A percentile compares a stretch with the other conserved stretches of the same genome.
Evolutionary conservation across 495 filamentous ascomycete species (phyloP).

Genomic region (Trichocladium uniseriatum): DNA sequence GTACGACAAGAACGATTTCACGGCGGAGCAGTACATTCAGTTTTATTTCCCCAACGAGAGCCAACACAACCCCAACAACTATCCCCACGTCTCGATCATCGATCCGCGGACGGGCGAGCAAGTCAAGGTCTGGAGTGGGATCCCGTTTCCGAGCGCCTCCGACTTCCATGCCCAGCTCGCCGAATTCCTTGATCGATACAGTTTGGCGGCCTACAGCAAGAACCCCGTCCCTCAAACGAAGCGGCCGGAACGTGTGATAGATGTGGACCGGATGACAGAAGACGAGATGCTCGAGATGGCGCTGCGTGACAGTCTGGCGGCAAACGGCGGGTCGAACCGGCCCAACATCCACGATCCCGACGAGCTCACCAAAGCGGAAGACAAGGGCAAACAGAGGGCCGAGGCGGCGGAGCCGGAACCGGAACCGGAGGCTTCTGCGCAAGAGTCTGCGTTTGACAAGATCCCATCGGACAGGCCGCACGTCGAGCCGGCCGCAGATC

Average conservation of each 20-base stretch:
- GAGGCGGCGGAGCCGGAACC: slow-evolving; percentile 12
- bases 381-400: slow-evolving; percentile 58
- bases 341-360: slow-evolving; percentile 62
- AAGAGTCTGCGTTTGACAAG: slow-evolving; percentile 46
- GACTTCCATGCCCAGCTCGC: slow-evolving; percentile 88
- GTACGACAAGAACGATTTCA: slow-evolving; percentile 69
- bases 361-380: slow-evolving; percentile 59
- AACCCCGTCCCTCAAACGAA: slow-evolving; percentile 85
- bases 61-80: slow-evolving; percentile 60
- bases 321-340: slow-evolving; percentile 10
- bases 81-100: slow-evolving; percentile 91
- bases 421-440: slow-evolving; percentile 7
- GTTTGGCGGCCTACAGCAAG: slow-evolving; percentile 73
- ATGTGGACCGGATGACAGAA: slow-evolving; percentile 83
- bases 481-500: slow-evolving; percentile 60
- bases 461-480: slow-evolving; percentile 70
- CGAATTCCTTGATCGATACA: slow-evolving; percentile 94
- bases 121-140: slow-evolving; percentile 89
- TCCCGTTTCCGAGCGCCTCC: slow-evolving; percentile 59
- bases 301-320: slow-evolving; percentile 69
- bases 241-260: slow-evolving; percentile 55
- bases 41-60: slow-evolving; percentile 77
- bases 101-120: slow-evolving; percentile 95
- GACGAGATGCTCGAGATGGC: slow-evolving; percentile 95
- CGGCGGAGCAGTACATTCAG: slow-evolving; percentile 68